Base-by-base conservation (phyloP, 140 eudicot species). In the Cichorium intybus region DNA sequence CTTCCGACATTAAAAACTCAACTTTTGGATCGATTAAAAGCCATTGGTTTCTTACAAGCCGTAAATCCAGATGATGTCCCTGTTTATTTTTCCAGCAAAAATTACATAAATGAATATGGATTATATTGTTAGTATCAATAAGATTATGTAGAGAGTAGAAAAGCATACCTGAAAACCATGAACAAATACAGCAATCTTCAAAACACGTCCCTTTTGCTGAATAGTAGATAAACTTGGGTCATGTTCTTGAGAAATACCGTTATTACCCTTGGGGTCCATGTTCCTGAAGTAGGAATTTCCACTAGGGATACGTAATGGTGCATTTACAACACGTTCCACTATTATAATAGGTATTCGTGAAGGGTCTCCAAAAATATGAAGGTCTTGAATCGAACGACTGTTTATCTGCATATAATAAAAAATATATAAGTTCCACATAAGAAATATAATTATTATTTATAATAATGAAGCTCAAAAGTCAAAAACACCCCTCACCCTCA, bases 31-130 rank as follows among this genome's bases (percentile, higher is more conserved):
- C 99, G 69, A 94, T 78, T 73, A 94, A 55, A 75, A 94, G 99
- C 99, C 99, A 94, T 63, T 94, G 97, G 68, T 94, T 94, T 70
- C 99, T 79, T 28, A 94, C 89, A 75, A 89, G 97, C 47, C 99
- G 82, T 68, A 94, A 67, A 79, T 94, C 99, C 67, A 94, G 80
- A 84, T 94, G 99, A 75, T 94, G 99, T 8, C 99, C 99, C 99
- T 94, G 83, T 67, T 72, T 33, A 51, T 60, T 68, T 37, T 41
- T 47, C 59, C 61, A n/a, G 33, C n/a, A n/a, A n/a, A n/a, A n/a
- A n/a, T n/a, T n/a, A n/a, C n/a, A n/a, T n/a, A n/a, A n/a, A n/a
- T n/a, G n/a, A n/a, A n/a, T n/a, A n/a, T n/a, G n/a, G n/a, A n/a
- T n/a, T n/a, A n/a, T n/a, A n/a, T n/a, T n/a, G n/a, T n/a, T n/a